Base-by-base conservation (phyloP, 176 grass and related monocot genomes). In the Hyparrhenia diplandra region DNA sequence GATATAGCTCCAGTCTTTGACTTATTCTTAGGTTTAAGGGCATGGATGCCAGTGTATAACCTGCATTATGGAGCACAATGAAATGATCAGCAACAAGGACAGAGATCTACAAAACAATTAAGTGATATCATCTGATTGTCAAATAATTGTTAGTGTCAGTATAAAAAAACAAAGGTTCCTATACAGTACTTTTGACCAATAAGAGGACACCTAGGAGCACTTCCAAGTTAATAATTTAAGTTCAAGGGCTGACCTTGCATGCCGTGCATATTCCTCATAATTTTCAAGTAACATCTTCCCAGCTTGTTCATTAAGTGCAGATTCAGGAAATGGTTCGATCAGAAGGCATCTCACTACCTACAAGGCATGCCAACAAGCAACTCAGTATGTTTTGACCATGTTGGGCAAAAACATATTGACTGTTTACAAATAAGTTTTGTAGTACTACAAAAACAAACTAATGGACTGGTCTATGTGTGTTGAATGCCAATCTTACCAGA, bases 261-360 rank as follows among this genome's bases (percentile, higher is more conserved):
- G 91, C 11, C 89, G 79, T 81, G 89, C 91, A 83, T 94, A 97
- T 77, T 94, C 94, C 70, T 92, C 85, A 11, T 94, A 97, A 69
- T 97, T 97, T 83, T 97, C 94, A 64, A 97, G 91, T 39, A 97
- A 62, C 91, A 97, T 87, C 73, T 97, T 97, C 74, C 94, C 94
- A 13, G 94, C 91, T 64, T 97, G 91, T n/a, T 97, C 94, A 83
- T 97, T 97, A 11, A 94, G 91, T 9, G 94, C 94, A 75, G 94
- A 97, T 90, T 97, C 94, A n/a, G 94, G 94, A 86, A 97, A 97
- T 67, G 91, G 91, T 88, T 97, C 94, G 8, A 94, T 97, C 29
- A 97, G 86, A 45, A 97, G 83, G 84, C 94, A 97, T 87, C 89
- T 92, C 52, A 97, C 89, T 39, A 97, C 94, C 94, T 97, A 79